Base-by-base conservation (phyloP, 176 grass and related monocot genomes). In the Oryza meridionalis region DNA sequence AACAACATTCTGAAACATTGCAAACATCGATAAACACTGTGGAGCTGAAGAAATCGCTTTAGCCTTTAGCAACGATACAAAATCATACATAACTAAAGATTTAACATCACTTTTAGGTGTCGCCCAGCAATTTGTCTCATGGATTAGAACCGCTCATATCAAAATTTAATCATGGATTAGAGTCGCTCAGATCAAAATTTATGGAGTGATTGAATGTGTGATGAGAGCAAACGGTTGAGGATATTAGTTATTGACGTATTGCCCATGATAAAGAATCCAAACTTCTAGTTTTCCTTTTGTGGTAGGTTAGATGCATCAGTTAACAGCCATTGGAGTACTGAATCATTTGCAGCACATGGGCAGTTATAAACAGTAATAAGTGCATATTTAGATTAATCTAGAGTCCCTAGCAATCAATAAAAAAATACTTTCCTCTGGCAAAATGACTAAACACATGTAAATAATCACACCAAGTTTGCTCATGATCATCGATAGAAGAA, bases 11-110 rank as follows among this genome's bases (percentile, higher is more conserved):
- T 32, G 29, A 6, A 53, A 82, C 11, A 59, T 70, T 50, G 11
- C 43, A 70, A 76, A 82, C 13, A 38, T 77, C 15, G 37, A 66
- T 12, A 26, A 69, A 84, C 42, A 70, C 29, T 69, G 77, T 50
- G 32, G 40, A 72, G 12, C 17, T 55, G 11, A 71, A 86, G 24
- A 59, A 13, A 79, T 67, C 25, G 9, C 69, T 51, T 61, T 9
- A 43, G 42, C 42, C 42, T 11, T 71, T 77, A 75, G 59, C n/a
- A 74, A 73, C 70, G 15, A 69, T 26, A 53, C 42, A 90, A 82
- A 42, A 16, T 72, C 27, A 46, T 69, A 70, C 67, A 75, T 4
- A 33, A 61, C 21, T 62, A 62, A 62, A 62, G 0, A 62, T 24
- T 85, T 26, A 17, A 75, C 16, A 51, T 70, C 19, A 25, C 51